phyloP scores from a whole-genome alignment of 2,329 filamentous ascomycete species.

The Pseudocercospora crystallina region DNA sequence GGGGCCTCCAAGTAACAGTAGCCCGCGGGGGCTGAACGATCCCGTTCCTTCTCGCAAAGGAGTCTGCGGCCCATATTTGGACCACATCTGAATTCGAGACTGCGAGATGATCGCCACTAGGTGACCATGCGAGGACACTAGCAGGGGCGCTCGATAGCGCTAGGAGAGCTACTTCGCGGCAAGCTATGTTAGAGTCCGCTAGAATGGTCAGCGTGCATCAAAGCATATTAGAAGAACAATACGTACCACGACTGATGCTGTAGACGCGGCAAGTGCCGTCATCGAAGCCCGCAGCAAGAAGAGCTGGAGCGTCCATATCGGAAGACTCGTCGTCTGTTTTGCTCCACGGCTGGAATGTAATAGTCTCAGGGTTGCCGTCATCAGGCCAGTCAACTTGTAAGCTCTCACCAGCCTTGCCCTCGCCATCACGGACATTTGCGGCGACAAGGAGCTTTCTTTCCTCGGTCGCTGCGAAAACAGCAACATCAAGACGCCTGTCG shows the following conservation, averaged over 20 bases:
- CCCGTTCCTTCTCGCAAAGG: slow-evolving; percentile 21
- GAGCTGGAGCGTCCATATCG: slow-evolving; percentile 5
- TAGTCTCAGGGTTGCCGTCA: slow-evolving; percentile 34
- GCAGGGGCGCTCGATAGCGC: slow-evolving; percentile 33
- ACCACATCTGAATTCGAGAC: slow-evolving; percentile 45
- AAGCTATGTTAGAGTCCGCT: slow-evolving; percentile 5
- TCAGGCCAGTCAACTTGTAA: slow-evolving; percentile 14
- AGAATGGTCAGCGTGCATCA: not conserved
- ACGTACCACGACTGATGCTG: slow-evolving; percentile 28
- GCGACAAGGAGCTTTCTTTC: slow-evolving; percentile 38
- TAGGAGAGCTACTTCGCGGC: slow-evolving; percentile 22
- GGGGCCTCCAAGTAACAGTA: slow-evolving; percentile 31
- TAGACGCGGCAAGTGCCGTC: slow-evolving; percentile 44
- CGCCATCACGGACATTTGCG: slow-evolving; percentile 5
- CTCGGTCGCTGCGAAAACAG: slow-evolving; percentile 35
- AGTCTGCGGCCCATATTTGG: slow-evolving; percentile 43
- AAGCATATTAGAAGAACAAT: too few relatives aligned
- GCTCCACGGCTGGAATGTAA: slow-evolving; percentile 41
- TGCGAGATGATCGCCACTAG: slow-evolving; percentile 44
- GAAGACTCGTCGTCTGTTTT: slow-evolving; percentile 11
- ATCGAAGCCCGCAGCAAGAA: slow-evolving; percentile 43
- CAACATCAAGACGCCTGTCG: slow-evolving; percentile 33
- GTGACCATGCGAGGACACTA: slow-evolving; percentile 46
- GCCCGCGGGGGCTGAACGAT: slow-evolving; percentile 17
- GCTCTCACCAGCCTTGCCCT: slow-evolving; percentile 4